Conservation (phyloP, 2,329 filamentous ascomycete genomes). For the Diaporthe ampelina region DNA sequence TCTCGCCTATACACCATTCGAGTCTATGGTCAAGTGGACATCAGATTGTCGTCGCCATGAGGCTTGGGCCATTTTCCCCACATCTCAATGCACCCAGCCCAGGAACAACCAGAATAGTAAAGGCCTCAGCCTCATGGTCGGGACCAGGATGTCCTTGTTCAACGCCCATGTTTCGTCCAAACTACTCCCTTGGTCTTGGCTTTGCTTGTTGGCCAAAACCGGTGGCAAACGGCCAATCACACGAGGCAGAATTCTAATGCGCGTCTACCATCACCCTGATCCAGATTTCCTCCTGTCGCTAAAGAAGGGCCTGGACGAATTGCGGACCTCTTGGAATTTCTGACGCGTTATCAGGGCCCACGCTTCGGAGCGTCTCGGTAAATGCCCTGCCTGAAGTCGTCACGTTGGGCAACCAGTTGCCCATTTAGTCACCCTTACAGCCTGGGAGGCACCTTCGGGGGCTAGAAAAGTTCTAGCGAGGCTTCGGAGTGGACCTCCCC, state of each 20-base stretch:
- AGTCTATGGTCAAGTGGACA: not conserved
- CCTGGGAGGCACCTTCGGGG: not conserved
- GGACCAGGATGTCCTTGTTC: not conserved
- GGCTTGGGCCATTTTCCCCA: conserved; percentile 3
- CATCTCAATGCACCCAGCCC: not conserved
- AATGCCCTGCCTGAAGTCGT: not conserved
- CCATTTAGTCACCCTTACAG: not conserved
- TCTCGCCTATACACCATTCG: not conserved
- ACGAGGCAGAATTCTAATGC: not conserved
- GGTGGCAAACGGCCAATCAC: not conserved
- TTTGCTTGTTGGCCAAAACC: not conserved
- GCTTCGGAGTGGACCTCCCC: not conserved
- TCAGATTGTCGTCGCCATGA: not conserved
- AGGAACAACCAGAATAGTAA: not conserved
- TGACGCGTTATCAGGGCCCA: conserved; percentile 4
- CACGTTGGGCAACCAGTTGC: not conserved
- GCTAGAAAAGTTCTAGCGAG: not conserved
- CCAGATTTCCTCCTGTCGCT: too few relatives aligned
- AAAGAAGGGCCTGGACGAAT: not conserved
- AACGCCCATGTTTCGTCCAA: conserved; percentile 5
- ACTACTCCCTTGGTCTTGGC: not conserved
- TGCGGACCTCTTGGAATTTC: not conserved
- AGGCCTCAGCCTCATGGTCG: not conserved
- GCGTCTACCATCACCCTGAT: not conserved
- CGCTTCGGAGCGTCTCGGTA: not conserved